Conservation (phyloP, 1,284 basidiomycete genomes). For the Melampsora abietis-canadensis region DNA sequence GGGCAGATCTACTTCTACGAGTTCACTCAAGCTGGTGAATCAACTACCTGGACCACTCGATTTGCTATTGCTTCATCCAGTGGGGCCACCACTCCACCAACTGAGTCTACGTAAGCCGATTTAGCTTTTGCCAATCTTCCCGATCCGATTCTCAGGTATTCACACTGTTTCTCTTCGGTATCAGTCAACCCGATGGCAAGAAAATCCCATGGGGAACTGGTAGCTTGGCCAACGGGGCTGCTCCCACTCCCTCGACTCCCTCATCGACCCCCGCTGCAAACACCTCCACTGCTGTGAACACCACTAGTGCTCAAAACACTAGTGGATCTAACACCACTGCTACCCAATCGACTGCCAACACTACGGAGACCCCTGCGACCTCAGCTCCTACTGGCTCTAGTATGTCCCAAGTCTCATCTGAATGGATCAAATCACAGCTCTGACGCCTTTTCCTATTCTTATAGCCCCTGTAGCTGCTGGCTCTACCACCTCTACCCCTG, state of each 20-base stretch:
- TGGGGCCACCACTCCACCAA: slow-evolving; percentile 59
- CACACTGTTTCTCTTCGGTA: slow-evolving; percentile 43
- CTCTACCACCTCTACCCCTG: no score
- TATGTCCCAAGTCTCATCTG: no score
- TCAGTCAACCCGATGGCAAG: slow-evolving; percentile 61
- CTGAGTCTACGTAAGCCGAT: slow-evolving; percentile 6
- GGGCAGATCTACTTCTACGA: slow-evolving; percentile 49
- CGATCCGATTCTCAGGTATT: background rate
- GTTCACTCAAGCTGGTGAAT: slow-evolving; percentile 49
- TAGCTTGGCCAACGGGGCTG: slow-evolving; percentile 57
- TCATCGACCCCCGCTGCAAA: background rate
- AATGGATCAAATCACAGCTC: no score
- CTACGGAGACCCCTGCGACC: background rate
- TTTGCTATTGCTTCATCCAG: slow-evolving; percentile 67
- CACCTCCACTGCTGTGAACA: slow-evolving; percentile 8
- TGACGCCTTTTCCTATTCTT: no score
- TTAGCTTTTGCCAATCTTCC: background rate
- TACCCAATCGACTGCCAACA: slow-evolving; percentile 1
- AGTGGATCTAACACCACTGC: background rate
- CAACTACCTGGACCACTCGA: slow-evolving; percentile 70
- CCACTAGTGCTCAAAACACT: background rate
- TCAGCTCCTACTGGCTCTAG: no score
- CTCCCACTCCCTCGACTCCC: background rate
- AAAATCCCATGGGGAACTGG: slow-evolving; percentile 70
- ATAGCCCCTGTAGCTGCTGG: no score